Evolutionary conservation across 768 basidiomycete species (phyloP).

Genomic region (Leucocoprinus leucothites): DNA sequence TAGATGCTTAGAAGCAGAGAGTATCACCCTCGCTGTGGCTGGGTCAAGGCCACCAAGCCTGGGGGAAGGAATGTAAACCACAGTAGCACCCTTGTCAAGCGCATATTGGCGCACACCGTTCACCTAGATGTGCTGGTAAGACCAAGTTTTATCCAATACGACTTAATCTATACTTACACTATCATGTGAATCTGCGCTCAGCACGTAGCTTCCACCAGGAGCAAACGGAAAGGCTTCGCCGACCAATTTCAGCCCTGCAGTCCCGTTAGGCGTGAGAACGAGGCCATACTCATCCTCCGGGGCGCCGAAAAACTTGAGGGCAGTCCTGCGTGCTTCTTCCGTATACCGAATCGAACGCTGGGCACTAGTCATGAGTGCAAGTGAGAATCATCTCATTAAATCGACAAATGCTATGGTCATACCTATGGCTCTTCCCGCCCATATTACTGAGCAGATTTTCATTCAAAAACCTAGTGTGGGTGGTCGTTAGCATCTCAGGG

Average conservation of each 20-base stretch:
- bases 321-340: neutral
- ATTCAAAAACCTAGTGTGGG: constrained; percentile 66
- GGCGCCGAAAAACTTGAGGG: neutral
- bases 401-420: neutral
- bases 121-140: too few species aligned
- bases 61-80: too few species aligned
- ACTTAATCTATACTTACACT: too few species aligned
- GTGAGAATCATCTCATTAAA: too few species aligned
- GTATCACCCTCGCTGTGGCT: too few species aligned
- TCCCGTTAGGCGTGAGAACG: neutral
- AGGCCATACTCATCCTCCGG: neutral
- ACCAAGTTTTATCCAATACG: too few species aligned
- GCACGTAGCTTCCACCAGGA: too few species aligned
- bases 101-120: too few species aligned
- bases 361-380: neutral
- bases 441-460: constrained; percentile 22
- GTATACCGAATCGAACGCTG: neutral
- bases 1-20: too few species aligned
- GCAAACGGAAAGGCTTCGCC: neutral
- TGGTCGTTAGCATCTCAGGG: constrained; percentile 64
- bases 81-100: too few species aligned
- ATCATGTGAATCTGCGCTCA: too few species aligned
- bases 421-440: neutral
- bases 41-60: too few species aligned
- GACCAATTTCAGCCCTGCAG: neutral